These are phyloP conservation scores for Sphaerobolus stellatus DNA, from an alignment of 1,284 basidiomycete genomes.

Conservation along the genomic window DNA sequence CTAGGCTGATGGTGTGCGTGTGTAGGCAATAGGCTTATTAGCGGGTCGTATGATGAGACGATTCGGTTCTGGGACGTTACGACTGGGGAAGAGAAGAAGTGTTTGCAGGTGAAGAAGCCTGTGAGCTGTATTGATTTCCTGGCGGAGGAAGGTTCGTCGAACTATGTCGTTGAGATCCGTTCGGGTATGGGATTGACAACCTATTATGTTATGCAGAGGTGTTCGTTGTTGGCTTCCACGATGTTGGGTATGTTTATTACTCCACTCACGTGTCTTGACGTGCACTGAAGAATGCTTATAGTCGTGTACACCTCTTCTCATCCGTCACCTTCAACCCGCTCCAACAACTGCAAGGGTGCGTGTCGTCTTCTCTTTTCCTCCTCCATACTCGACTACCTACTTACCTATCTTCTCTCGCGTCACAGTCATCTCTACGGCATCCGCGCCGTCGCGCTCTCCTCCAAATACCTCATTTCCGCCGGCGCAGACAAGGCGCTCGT, in stretches of 20 bases:
- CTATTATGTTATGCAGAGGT: conserved; percentile 52
- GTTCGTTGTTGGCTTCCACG: conserved; percentile 89
- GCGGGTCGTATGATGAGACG: conserved; percentile 88
- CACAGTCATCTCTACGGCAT: conserved; percentile 68
- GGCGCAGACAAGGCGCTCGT: conserved; percentile 89
- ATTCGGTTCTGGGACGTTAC: conserved; percentile 87
- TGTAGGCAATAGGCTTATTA: conserved; percentile 72
- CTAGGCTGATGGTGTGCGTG: background rate
- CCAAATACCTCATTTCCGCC: conserved; percentile 83
- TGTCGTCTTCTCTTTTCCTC: conserved; percentile 7
- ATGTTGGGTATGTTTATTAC: conserved; percentile 68
- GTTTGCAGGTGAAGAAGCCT: conserved; percentile 78
- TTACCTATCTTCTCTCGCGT: conserved; percentile 23
- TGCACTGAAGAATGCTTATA: conserved; percentile 26
- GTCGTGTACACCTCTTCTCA: conserved; percentile 79
- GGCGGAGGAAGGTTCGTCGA: conserved; percentile 64
- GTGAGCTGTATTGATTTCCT: conserved; percentile 90
- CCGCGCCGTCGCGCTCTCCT: conserved; percentile 83
- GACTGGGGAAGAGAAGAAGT: conserved; percentile 78
- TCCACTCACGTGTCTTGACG: background rate
- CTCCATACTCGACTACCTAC: conserved; percentile 22
- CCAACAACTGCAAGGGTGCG: conserved; percentile 76
- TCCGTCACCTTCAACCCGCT: conserved; percentile 76
- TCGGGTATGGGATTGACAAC: background rate
- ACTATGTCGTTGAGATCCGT: no score